These are phyloP conservation scores for Plasmodium inui DNA, from an alignment of 169 alveolate genomes.

Conservation along the genomic window DNA sequence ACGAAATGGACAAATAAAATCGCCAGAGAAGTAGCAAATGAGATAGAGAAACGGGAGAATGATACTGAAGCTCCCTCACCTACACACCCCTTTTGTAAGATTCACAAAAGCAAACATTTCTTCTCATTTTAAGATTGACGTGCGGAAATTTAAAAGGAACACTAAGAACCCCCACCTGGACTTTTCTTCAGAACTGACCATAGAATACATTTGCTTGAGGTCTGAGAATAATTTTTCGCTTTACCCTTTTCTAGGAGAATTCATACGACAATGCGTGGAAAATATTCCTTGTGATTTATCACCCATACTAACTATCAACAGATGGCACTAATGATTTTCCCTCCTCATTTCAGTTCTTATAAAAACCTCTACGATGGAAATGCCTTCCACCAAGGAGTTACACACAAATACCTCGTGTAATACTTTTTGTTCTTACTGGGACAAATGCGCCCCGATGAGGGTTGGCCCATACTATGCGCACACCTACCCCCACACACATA, in stretches of 20 bases:
- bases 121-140: slow-evolving; percentile 41
- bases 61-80: neutral
- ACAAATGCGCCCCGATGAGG: neutral
- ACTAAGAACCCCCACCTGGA: slow-evolving; percentile 51
- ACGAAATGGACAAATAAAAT: neutral
- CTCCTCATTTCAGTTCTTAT: slow-evolving; percentile 33
- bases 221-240: neutral
- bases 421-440: neutral
- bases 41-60: neutral
- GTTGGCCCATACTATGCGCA: neutral
- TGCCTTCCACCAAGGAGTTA: slow-evolving; percentile 73
- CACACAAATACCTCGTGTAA: slow-evolving; percentile 74
- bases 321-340: neutral
- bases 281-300: neutral
- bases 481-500: neutral
- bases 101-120: neutral
- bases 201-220: slow-evolving; percentile 75
- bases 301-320: neutral
- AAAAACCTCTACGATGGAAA: slow-evolving; percentile 61
- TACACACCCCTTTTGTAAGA: neutral
- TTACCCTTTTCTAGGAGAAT: neutral
- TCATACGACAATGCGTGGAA: neutral
- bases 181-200: slow-evolving; percentile 11
- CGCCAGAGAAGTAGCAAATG: neutral
- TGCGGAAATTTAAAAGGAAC: slow-evolving; percentile 57